Percentiles rank a stretch among this genome's conserved stretches.
Conservation (phyloP, 768 basidiomycete genomes). For the Suillus subluteus region DNA sequence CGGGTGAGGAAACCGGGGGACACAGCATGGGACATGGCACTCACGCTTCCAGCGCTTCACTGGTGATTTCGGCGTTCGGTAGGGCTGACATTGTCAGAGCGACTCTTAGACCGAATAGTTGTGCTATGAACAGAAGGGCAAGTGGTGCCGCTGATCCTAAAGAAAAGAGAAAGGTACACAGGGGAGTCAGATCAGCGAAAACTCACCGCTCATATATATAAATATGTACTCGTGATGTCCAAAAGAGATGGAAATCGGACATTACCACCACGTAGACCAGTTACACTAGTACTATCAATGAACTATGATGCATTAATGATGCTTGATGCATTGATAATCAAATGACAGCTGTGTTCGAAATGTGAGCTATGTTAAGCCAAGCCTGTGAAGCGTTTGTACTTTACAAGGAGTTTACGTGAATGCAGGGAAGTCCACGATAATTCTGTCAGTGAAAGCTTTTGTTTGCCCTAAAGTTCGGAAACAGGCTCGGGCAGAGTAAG, state of each 20-base stretch:
- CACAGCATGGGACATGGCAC: neutral
- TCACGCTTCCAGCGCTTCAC: conserved; percentile 1
- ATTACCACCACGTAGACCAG: neutral
- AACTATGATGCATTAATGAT: neutral
- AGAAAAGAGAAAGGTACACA: neutral
- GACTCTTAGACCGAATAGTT: neutral
- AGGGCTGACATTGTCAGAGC: neutral
- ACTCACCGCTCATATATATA: neutral
- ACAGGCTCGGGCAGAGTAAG: neutral
- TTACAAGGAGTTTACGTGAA: neutral
- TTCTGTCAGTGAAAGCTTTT: neutral
- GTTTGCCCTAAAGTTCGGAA: neutral
- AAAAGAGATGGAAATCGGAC: neutral
- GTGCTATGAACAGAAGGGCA: neutral
- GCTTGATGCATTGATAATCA: neutral
- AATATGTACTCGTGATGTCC: neutral
- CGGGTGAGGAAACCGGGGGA: neutral
- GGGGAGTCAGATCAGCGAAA: neutral
- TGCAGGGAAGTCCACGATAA: neutral
- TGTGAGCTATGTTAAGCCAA: neutral
- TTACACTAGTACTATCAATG: neutral
- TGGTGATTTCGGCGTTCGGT: neutral
- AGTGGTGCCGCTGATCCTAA: neutral
- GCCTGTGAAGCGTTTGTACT: neutral
- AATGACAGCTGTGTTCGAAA: neutral